These are phyloP conservation scores for Mycena capillaripes DNA, from an alignment of 768 basidiomycete genomes.

Conservation along the genomic window DNA sequence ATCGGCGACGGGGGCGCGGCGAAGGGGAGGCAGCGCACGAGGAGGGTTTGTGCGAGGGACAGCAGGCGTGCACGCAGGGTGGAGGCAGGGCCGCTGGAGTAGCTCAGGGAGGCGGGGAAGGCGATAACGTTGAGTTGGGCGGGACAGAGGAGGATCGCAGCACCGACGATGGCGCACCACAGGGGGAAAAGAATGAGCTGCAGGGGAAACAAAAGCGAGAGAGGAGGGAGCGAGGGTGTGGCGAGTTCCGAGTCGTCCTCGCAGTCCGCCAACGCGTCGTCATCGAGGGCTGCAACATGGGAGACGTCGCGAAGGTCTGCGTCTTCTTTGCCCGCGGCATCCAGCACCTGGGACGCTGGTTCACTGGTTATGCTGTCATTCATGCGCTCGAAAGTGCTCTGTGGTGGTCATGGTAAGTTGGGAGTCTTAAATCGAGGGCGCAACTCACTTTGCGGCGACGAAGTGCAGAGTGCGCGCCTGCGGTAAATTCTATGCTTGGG, in stretches of 20 bases:
- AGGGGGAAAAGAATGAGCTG: constrained; percentile 31
- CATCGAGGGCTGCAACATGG: not conserved
- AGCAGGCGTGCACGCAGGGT: not conserved
- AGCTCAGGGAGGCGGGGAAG: constrained; percentile 25
- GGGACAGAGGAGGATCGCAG: constrained; percentile 25
- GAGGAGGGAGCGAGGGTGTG: not conserved
- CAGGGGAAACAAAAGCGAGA: constrained; percentile 23
- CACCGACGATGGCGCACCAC: constrained; percentile 30
- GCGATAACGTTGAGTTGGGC: constrained; percentile 9
- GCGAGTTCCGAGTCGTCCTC: constrained; percentile 5
- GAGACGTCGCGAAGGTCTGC: not conserved
- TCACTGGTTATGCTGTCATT: constrained; percentile 27
- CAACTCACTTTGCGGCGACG: constrained; percentile 31
- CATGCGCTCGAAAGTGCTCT: constrained; percentile 10
- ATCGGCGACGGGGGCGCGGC: constrained; percentile 10
- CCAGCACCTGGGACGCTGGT: not conserved
- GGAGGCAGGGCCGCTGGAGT: not conserved
- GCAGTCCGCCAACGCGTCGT: not conserved
- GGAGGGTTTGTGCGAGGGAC: not conserved
- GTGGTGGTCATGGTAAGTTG: not conserved
- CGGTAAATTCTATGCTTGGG: constrained; percentile 7
- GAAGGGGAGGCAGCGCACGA: constrained; percentile 24
- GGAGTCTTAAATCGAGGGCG: not conserved
- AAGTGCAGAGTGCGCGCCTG: constrained; percentile 24
- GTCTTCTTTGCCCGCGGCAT: not conserved